Conservation (phyloP, 2,329 filamentous ascomycete species). For the Aspergillus spinulosporus region DNA sequence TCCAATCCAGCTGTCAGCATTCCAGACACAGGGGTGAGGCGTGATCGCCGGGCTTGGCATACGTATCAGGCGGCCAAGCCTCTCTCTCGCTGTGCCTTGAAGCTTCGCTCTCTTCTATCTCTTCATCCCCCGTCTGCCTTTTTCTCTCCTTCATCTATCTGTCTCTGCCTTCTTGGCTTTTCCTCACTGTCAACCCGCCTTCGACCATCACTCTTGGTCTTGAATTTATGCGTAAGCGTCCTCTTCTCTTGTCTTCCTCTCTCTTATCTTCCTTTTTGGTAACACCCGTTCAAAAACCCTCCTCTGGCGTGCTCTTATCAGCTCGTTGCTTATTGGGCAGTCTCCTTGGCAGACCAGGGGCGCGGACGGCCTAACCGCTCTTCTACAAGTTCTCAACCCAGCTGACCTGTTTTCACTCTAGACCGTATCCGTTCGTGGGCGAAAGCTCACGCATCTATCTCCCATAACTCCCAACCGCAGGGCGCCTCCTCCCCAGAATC, state of each 20-base stretch:
- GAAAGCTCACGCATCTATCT: constrained; percentile 41
- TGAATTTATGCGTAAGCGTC: constrained; percentile 40
- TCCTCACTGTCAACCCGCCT: not conserved
- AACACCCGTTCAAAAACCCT: constrained; percentile 3
- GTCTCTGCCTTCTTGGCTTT: too few species aligned
- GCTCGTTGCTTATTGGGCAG: not conserved
- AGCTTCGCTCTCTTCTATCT: constrained; percentile 20
- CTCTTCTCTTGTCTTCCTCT: not conserved
- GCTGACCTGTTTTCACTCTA: constrained; percentile 14
- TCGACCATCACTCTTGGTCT: constrained; percentile 21
- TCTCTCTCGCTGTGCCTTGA: constrained; percentile 10
- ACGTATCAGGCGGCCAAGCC: not conserved
- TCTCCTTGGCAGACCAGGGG: not conserved
- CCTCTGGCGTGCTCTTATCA: not conserved
- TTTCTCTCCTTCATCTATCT: constrained; percentile 1
- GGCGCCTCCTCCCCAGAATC: constrained; percentile 1
- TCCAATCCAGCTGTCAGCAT: not conserved
- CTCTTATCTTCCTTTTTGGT: not conserved
- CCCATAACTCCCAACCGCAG: constrained; percentile 17
- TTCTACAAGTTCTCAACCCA: not conserved
- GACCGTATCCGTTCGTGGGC: constrained; percentile 44
- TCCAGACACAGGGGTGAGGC: not conserved
- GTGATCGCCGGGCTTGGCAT: not conserved
- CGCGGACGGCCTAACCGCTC: not conserved
- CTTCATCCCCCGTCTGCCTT: not conserved